A percentile compares a stretch with the other conserved stretches of the same genome.
Evolutionary conservation across 225 moss, liverwort and hornwort species (phyloP).

Genomic region (Pseudoscleropodium purum): DNA sequence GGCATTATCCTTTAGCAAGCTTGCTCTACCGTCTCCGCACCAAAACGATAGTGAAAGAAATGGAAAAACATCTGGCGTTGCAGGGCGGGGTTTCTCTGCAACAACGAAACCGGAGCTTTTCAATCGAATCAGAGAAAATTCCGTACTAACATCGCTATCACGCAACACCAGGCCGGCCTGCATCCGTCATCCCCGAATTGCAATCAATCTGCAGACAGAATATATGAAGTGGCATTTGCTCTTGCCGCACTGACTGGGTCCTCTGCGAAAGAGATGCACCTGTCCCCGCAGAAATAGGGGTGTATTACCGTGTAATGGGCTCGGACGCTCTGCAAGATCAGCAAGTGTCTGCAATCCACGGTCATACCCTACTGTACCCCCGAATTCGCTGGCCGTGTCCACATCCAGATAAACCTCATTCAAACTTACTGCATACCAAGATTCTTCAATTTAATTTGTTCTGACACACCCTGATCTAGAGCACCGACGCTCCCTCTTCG

Average conservation of each 20-base stretch:
- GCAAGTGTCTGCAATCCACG: not conserved
- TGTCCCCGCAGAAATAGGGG: not conserved
- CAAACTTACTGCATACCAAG: not conserved
- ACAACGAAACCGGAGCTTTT: not conserved
- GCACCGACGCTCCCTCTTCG: not conserved
- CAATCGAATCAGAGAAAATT: not conserved
- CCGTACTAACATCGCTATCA: not conserved
- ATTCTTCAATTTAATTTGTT: not conserved
- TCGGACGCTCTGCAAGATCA: not conserved
- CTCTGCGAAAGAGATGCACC: not conserved
- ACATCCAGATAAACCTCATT: not conserved
- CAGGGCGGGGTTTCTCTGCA: not conserved
- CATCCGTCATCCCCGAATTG: not conserved
- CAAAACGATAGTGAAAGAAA: not conserved
- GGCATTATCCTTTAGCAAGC: not conserved
- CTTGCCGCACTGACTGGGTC: conserved; percentile 3
- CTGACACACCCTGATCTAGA: not conserved
- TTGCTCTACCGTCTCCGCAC: not conserved
- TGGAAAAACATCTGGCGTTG: not conserved
- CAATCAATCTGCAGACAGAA: not conserved
- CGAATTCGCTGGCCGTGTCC: not conserved
- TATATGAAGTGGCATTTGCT: not conserved
- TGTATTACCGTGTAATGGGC: not conserved
- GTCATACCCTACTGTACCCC: not conserved
- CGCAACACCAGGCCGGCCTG: not conserved